Conservation (phyloP, 495 filamentous ascomycete genomes). For the Penicillium riverlandense region DNA sequence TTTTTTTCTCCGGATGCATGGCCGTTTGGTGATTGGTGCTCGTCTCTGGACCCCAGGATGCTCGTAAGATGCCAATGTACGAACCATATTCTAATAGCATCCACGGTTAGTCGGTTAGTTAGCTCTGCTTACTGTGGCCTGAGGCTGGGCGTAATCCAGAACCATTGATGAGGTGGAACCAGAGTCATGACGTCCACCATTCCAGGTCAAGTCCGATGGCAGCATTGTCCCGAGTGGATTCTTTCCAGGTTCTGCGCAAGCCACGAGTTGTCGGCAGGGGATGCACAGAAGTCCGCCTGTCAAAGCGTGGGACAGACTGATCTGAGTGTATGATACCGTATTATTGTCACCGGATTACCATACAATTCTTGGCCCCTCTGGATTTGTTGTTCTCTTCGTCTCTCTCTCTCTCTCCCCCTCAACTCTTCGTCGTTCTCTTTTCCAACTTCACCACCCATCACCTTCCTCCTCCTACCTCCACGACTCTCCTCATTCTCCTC, state of each 20-base stretch:
- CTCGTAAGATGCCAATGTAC: conserved; percentile 12
- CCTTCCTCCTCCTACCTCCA: neutral
- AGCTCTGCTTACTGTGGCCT: conserved; percentile 7
- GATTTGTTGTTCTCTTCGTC: conserved; percentile 14
- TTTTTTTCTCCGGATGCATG: conserved; percentile 23
- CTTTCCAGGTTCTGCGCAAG: conserved; percentile 1
- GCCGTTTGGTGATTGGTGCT: conserved; percentile 16
- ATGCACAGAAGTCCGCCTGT: too few relatives aligned
- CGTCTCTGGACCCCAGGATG: conserved; percentile 21
- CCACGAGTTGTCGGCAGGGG: neutral
- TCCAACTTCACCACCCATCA: conserved; percentile 5
- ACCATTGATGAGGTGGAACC: conserved; percentile 9
- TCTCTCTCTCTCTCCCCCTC: conserved; percentile 32
- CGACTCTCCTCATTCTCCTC: conserved; percentile 12
- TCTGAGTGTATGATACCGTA: too few relatives aligned
- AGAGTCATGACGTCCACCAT: conserved; percentile 24
- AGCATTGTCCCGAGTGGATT: neutral
- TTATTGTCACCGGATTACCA: neutral
- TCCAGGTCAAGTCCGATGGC: neutral
- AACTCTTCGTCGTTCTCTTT: conserved; percentile 12
- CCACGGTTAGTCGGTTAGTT: too few relatives aligned
- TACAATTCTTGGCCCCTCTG: conserved; percentile 11
- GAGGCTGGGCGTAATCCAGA: conserved; percentile 4
- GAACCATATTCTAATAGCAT: conserved; percentile 1
- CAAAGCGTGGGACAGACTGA: too few relatives aligned